A percentile compares a stretch with the other conserved stretches of the same genome.
These are phyloP conservation scores for Neonectria sp. DNA, from an alignment of 2,329 filamentous ascomycete species.

Conservation along the genomic window DNA sequence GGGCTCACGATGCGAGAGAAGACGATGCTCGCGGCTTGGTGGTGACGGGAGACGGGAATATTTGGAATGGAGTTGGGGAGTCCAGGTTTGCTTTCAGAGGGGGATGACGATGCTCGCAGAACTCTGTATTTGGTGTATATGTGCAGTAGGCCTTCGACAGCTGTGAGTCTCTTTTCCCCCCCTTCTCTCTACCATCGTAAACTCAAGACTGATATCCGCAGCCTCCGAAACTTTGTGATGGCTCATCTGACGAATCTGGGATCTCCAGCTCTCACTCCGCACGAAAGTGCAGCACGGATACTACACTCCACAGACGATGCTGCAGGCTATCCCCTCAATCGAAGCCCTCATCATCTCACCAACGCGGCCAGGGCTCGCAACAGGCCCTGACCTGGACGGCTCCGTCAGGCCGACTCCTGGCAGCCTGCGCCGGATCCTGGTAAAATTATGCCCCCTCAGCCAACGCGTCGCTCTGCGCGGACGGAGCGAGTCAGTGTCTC, in stretches of 20 bases:
- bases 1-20: slow-evolving; percentile 1
- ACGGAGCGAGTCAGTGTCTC: slow-evolving; percentile 30
- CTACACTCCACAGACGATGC: not conserved
- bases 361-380: slow-evolving; percentile 11
- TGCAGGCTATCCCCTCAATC: slow-evolving; percentile 9
- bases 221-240: not conserved
- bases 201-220: not conserved
- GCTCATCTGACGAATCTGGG: not conserved
- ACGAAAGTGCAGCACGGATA: not conserved
- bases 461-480: slow-evolving; percentile 21
- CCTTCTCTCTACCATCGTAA: not conserved
- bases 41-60: not conserved
- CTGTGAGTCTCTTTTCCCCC: not conserved
- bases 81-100: not conserved
- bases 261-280: not conserved
- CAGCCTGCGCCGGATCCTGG: not conserved
- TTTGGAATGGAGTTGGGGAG: slow-evolving; percentile 17
- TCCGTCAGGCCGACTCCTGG: slow-evolving; percentile 25
- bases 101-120: not conserved
- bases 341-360: slow-evolving; percentile 5
- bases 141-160: not conserved
- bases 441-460: slow-evolving; percentile 18
- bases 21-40: not conserved
- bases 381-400: slow-evolving; percentile 1
- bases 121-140: not conserved